Evolutionary conservation across 768 basidiomycete species (phyloP).

Genomic region (Russula sp.): DNA sequence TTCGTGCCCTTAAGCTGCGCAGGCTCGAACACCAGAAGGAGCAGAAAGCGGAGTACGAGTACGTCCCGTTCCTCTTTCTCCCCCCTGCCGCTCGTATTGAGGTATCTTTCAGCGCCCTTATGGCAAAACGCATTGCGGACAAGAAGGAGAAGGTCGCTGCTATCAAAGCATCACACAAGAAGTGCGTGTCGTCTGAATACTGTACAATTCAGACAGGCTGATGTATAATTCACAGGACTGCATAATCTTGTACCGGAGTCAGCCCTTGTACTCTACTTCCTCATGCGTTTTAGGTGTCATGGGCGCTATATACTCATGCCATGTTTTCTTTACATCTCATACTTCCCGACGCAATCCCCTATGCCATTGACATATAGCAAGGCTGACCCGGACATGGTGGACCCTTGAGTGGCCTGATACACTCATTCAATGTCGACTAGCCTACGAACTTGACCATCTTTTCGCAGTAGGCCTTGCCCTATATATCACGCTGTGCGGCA

Average conservation of each 20-base stretch:
- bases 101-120: conserved; percentile 43
- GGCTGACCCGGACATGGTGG: not conserved
- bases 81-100: not conserved
- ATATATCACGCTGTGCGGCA: not conserved
- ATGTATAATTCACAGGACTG: conserved; percentile 12
- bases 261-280: conserved; percentile 13
- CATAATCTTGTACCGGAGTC: conserved; percentile 9
- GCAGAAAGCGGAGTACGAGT: conserved; percentile 93
- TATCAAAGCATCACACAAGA: conserved; percentile 78
- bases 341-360: conserved; percentile 7
- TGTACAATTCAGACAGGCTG: not conserved
- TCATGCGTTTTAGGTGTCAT: conserved; percentile 13
- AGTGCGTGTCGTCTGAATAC: conserved; percentile 34
- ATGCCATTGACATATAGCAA: conserved; percentile 7
- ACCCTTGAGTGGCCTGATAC: not conserved
- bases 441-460: not conserved
- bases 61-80: conserved; percentile 28
- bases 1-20: conserved; percentile 81
- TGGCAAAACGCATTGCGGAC: conserved; percentile 88
- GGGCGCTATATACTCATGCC: conserved; percentile 20
- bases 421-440: not conserved
- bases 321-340: conserved; percentile 14
- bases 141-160: conserved; percentile 89
- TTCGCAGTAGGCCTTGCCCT: not conserved
- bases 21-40: conserved; percentile 89